Percentiles rank a stretch among this genome's conserved stretches.
These are phyloP conservation scores for Monosporascus sp. DNA, from an alignment of 2,329 filamentous ascomycete species.

Conservation along the genomic window DNA sequence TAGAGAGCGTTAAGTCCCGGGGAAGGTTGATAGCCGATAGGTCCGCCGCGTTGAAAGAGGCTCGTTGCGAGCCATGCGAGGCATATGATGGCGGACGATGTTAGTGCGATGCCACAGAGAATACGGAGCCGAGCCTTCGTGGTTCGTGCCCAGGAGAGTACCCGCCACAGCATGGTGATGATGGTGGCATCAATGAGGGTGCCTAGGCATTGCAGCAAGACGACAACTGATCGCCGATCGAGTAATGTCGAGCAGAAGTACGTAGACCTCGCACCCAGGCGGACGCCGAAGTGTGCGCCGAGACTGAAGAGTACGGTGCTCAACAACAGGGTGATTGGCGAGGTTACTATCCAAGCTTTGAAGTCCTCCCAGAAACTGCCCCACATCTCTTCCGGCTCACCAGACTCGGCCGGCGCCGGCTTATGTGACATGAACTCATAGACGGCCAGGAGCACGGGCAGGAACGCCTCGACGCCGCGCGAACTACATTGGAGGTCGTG, in stretches of 20 bases:
- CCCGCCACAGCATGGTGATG: constrained; percentile 44
- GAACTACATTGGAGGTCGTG: constrained; percentile 45
- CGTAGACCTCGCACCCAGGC: constrained; percentile 39
- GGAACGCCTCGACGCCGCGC: constrained; percentile 45
- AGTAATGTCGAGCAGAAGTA: constrained; percentile 44
- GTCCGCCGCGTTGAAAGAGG: constrained; percentile 21
- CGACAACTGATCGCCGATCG: constrained; percentile 32
- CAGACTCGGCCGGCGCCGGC: constrained; percentile 28
- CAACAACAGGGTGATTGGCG: constrained; percentile 32
- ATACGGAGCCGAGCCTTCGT: constrained; percentile 41
- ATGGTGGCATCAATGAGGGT: constrained; percentile 43
- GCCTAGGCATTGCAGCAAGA: constrained; percentile 39
- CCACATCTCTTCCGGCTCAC: constrained; percentile 42
- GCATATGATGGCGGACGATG: constrained; percentile 34
- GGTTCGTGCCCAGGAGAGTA: constrained; percentile 46
- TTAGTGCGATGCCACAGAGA: constrained; percentile 37
- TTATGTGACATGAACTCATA: constrained; percentile 40
- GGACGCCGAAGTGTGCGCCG: constrained; percentile 36
- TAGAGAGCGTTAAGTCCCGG: constrained; percentile 39
- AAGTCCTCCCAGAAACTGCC: constrained; percentile 44
- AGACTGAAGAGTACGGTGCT: constrained; percentile 35
- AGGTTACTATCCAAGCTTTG: constrained; percentile 39
- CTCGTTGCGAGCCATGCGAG: constrained; percentile 31
- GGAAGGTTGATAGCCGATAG: constrained; percentile 19
- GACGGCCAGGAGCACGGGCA: constrained; percentile 39